Evolutionary conservation across 768 basidiomycete genomes (phyloP).

Genomic region (Pholiota conissans): DNA sequence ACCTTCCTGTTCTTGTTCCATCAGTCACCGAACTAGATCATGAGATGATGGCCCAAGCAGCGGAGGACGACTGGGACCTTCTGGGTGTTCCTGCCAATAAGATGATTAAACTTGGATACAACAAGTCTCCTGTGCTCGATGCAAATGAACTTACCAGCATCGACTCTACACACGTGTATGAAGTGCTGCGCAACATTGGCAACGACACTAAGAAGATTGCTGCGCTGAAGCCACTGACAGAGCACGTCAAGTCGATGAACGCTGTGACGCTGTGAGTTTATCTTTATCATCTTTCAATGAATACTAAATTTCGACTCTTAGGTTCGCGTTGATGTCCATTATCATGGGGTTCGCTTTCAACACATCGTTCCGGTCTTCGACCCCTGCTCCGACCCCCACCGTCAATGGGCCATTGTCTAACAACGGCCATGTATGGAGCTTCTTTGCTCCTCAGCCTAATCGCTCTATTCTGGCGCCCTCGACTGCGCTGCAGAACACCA

Average conservation of each 20-base stretch:
- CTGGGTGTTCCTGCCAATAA: slow-evolving; percentile 41
- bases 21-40: slow-evolving; percentile 23
- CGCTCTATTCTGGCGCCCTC: slow-evolving; percentile 31
- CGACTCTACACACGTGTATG: slow-evolving; percentile 41
- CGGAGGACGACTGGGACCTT: slow-evolving; percentile 43
- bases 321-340: slow-evolving; percentile 68
- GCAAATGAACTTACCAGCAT: slow-evolving; percentile 42
- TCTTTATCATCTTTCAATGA: slow-evolving; percentile 12
- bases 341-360: slow-evolving; percentile 64
- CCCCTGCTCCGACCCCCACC: slow-evolving; percentile 35
- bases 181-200: slow-evolving; percentile 46
- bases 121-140: slow-evolving; percentile 43
- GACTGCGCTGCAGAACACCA: slow-evolving; percentile 18
- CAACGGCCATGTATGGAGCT: slow-evolving; percentile 36
- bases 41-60: slow-evolving; percentile 27
- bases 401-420: slow-evolving; percentile 24
- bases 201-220: slow-evolving; percentile 35
- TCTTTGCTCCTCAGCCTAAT: slow-evolving; percentile 40
- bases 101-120: slow-evolving; percentile 37
- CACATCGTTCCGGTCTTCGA: slow-evolving; percentile 40
- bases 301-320: slow-evolving; percentile 27
- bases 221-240: slow-evolving; percentile 33
- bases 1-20: slow-evolving; percentile 59
- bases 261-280: slow-evolving; percentile 65
- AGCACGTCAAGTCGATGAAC: slow-evolving; percentile 51